Evolutionary conservation across 23 red algal genomes (phyloP).

Genomic region (Cyanidium caldarium): DNA sequence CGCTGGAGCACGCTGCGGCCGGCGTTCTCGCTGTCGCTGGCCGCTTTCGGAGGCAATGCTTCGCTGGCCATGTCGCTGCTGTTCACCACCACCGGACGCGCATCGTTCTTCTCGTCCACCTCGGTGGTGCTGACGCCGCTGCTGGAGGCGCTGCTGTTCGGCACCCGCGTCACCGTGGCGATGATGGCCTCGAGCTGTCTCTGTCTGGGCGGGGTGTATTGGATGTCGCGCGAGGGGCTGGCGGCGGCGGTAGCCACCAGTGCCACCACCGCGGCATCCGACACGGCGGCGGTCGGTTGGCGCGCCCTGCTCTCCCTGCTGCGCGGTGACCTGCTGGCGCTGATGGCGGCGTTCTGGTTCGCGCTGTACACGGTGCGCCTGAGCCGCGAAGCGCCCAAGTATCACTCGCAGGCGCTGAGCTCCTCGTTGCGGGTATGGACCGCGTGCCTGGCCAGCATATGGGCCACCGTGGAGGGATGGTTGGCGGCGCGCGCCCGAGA

Average conservation of each 20-base stretch:
- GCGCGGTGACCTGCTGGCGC: neutral
- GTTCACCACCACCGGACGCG: neutral
- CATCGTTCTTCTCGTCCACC: neutral
- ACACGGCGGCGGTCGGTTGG: neutral
- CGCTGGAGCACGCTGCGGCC: neutral
- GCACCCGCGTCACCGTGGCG: neutral
- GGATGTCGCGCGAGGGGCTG: neutral
- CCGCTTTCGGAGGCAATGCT: neutral
- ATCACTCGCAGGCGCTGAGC: neutral
- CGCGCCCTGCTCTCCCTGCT: neutral
- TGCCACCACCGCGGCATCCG: neutral
- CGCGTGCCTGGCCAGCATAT: neutral
- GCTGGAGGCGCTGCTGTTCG: neutral
- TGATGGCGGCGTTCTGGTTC: slow-evolving; percentile 1
- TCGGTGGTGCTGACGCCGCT: neutral
- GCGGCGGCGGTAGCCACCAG: neutral
- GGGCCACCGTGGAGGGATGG: neutral
- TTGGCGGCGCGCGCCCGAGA: neutral
- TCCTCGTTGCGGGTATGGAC: neutral
- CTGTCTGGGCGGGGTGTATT: neutral
- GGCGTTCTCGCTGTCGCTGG: neutral
- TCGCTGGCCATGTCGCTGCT: neutral
- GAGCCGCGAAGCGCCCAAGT: neutral
- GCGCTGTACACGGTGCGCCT: neutral
- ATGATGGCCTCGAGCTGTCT: neutral